Evolutionary conservation across 1,284 basidiomycete species (phyloP).

Genomic region (Ganoderma lingzhi): DNA sequence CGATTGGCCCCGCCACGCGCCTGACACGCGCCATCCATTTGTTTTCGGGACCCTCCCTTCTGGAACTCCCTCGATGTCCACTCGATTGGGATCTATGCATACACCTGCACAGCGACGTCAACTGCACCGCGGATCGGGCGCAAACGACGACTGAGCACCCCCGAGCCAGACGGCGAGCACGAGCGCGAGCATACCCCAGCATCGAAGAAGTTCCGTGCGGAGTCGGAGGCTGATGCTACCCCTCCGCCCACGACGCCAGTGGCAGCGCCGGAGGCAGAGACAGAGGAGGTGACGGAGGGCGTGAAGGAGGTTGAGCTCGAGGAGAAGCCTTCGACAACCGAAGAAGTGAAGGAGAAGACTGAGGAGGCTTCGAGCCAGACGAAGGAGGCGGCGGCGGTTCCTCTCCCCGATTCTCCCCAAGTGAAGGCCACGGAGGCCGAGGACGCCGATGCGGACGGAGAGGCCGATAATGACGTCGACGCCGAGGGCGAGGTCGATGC

Average conservation of each 20-base stretch:
- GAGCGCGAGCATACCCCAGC: slow-evolving; percentile 46
- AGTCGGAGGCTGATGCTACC: slow-evolving; percentile 36
- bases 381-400: slow-evolving; percentile 54
- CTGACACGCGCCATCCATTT: slow-evolving; percentile 29
- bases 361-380: slow-evolving; percentile 45
- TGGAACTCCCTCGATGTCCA: slow-evolving; percentile 17
- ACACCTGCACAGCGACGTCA: slow-evolving; percentile 62
- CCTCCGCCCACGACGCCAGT: slow-evolving; percentile 31
- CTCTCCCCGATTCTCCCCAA: slow-evolving; percentile 57
- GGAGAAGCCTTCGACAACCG: slow-evolving; percentile 48
- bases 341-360: slow-evolving; percentile 34
- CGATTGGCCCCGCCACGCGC: slow-evolving; percentile 24
- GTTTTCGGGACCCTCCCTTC: slow-evolving; percentile 20
- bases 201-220: slow-evolving; percentile 53
- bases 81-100: slow-evolving; percentile 11
- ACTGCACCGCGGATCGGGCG: slow-evolving; percentile 72
- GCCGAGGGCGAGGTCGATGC: slow-evolving; percentile 22
- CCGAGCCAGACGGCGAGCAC: slow-evolving; percentile 52
- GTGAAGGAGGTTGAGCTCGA: slow-evolving; percentile 72
- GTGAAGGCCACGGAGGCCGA: slow-evolving; percentile 33
- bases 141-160: slow-evolving; percentile 68
- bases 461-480: slow-evolving; percentile 6
- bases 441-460: slow-evolving; percentile 13
- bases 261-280: slow-evolving; percentile 43
- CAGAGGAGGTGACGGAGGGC: slow-evolving; percentile 68